Evolutionary conservation across 1,284 basidiomycete genomes (phyloP), one percentile per base, ranked within the genome.

Genomic region (Psilocybe mexicana): DNA sequence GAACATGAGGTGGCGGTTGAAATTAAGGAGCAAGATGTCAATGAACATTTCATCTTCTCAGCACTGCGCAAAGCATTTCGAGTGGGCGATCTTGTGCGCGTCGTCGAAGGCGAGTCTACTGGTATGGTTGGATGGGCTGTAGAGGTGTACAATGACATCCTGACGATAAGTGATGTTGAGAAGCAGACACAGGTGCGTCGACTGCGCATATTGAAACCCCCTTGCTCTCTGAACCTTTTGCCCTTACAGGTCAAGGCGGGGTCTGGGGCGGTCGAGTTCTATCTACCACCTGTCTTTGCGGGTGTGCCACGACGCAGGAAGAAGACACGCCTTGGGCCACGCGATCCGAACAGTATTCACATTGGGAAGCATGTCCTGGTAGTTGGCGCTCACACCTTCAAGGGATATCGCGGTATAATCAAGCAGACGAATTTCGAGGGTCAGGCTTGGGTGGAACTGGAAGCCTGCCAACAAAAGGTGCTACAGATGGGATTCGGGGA

Each of bases 291-390:
- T 25, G 23, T 23, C 18, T 10, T 24, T 10, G 43, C 43, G 23
- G 43, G 6, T 7, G 7, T 46, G 38, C 57, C 47, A 26, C 45
- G 30, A 4, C 26, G 18, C 4, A 24, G 12, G 23, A 25, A 43
- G 5, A 18, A 23, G 30, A 33, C 6, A 4, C 43, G 35, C 2
- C 25, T 51, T 7, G 48, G 46, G 3, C 36, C 24, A 2, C 5
- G 8, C 2, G 47, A 59, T 10, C 52, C 52, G 5, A 54, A 59
- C n/a, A 8, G 36, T 1, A 30, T 54, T n/a, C 55, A 51, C 44
- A 33, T 59, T 8, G 52, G 52, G 1, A 59, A 55, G 25, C 40
- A 48, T 5, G 57, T 59, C 6, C 28, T 59, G n/a, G 57, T 59
- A 4, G 46, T 59, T 12, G 35, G 33, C 24, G 35, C 14, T 5